Conservation (phyloP, 352 stramenopile species). For the Peronospora belbahrii region DNA sequence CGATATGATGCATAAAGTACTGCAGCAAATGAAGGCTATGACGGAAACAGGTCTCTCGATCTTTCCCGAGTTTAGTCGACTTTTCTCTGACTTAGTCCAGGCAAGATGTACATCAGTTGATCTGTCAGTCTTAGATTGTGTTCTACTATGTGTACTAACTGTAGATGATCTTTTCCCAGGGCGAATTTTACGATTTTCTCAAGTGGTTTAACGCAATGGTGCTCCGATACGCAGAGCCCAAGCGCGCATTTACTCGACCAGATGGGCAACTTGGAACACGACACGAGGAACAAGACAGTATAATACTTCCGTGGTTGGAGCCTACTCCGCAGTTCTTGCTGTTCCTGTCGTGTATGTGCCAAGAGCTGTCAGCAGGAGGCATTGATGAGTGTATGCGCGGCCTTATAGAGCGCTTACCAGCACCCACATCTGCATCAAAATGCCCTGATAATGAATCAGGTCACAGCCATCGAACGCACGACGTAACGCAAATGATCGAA, state of each 20-base stretch:
- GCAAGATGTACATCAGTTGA: slow-evolving; percentile 15
- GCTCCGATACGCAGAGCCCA: slow-evolving; percentile 63
- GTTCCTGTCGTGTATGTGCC: slow-evolving; percentile 63
- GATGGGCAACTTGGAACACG: not conserved
- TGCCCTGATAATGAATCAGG: slow-evolving; percentile 4
- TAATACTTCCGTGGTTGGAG: slow-evolving; percentile 46
- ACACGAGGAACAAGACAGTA: slow-evolving; percentile 22
- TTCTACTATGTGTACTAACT: not conserved
- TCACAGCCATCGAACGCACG: slow-evolving; percentile 21
- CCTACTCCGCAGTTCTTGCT: slow-evolving; percentile 60
- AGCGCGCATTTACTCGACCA: slow-evolving; percentile 37
- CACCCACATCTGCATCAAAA: slow-evolving; percentile 17
- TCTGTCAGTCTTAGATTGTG: not conserved
- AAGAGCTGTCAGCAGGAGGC: slow-evolving; percentile 49
- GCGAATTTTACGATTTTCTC: slow-evolving; percentile 72
- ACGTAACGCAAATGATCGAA: slow-evolving; percentile 72
- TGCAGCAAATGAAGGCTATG: slow-evolving; percentile 73
- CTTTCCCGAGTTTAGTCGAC: slow-evolving; percentile 55
- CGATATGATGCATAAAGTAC: slow-evolving; percentile 71
- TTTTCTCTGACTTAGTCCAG: slow-evolving; percentile 77
- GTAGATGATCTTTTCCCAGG: slow-evolving; percentile 12
- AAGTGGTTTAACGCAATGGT: slow-evolving; percentile 70
- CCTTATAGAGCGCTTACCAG: slow-evolving; percentile 63
- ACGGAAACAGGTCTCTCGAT: slow-evolving; percentile 58
- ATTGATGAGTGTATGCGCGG: slow-evolving; percentile 65